These are phyloP conservation scores for Colletotrichum sp. DNA, from an alignment of 2,329 filamentous ascomycete genomes.

Conservation along the genomic window DNA sequence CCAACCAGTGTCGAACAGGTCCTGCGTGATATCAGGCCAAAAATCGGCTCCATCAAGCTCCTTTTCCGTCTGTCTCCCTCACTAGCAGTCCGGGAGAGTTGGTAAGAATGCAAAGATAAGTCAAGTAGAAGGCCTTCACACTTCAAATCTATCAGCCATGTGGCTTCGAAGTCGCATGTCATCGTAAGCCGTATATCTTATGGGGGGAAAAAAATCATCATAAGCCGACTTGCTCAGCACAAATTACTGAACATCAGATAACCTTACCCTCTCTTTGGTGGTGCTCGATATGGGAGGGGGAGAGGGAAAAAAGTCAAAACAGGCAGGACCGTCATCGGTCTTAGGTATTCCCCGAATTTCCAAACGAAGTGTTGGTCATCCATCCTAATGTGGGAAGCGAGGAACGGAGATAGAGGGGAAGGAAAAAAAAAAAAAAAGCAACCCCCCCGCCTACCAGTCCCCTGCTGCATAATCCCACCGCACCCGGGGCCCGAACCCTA, in stretches of 20 bases:
- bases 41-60: not conserved
- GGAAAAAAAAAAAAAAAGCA: too few species aligned
- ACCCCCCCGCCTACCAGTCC: too few species aligned
- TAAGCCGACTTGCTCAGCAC: not conserved
- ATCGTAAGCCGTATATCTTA: not conserved
- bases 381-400: not conserved
- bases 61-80: not conserved
- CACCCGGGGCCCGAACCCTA: too few species aligned
- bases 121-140: not conserved
- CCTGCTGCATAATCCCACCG: too few species aligned
- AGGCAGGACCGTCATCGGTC: not conserved
- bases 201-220: not conserved
- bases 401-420: not conserved
- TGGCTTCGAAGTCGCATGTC: not conserved
- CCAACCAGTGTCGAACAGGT: not conserved
- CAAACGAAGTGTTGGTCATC: not conserved
- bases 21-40: too few species aligned
- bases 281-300: not conserved
- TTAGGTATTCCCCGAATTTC: conserved; percentile 1
- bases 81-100: not conserved
- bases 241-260: not conserved
- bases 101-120: not conserved
- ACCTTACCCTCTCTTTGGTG: not conserved
- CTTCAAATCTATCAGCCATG: not conserved
- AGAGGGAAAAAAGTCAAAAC: not conserved